Percentiles rank a stretch among this genome's conserved stretches.
phyloP scores from a whole-genome alignment of 2,329 filamentous ascomycete species.

The Aspergillus sergii region DNA sequence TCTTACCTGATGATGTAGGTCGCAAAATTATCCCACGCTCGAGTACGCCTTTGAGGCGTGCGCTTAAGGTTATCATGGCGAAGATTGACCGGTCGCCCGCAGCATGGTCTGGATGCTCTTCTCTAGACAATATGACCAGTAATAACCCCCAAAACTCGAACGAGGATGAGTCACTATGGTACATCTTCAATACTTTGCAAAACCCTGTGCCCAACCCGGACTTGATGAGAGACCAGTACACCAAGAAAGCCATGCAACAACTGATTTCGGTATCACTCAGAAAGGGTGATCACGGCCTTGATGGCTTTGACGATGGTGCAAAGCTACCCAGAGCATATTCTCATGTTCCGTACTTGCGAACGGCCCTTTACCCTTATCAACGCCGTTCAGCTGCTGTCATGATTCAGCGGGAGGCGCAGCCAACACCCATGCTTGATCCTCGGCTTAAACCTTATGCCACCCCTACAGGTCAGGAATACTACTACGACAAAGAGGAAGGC shows the following conservation, averaged over 20 bases:
- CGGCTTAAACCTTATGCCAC: conserved; percentile 64
- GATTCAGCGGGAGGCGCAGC: conserved; percentile 75
- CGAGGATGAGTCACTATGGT: conserved; percentile 51
- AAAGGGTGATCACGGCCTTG: conserved; percentile 8
- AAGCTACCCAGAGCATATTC: conserved; percentile 18
- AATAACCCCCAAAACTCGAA: conserved; percentile 19
- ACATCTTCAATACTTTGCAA: conserved; percentile 53
- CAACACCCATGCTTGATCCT: conserved; percentile 70
- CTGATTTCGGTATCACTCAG: conserved; percentile 28
- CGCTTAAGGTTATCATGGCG: conserved; percentile 43
- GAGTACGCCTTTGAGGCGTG: conserved; percentile 34
- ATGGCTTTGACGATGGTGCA: neutral
- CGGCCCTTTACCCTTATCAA: conserved; percentile 76
- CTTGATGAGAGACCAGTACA: conserved; percentile 34
- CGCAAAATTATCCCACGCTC: conserved; percentile 37
- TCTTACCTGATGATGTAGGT: conserved; percentile 45
- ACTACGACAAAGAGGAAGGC: conserved; percentile 68
- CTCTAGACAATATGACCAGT: conserved; percentile 3
- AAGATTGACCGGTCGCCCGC: conserved; percentile 41
- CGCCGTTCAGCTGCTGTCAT: conserved; percentile 77
- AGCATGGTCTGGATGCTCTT: conserved; percentile 41
- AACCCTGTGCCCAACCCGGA: conserved; percentile 41
- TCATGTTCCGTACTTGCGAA: conserved; percentile 47
- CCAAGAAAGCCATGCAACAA: conserved; percentile 40
- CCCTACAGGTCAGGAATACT: conserved; percentile 66